phyloP scores from a whole-genome alignment of 2,329 filamentous ascomycete species.

The Colletotrichum navitas region DNA sequence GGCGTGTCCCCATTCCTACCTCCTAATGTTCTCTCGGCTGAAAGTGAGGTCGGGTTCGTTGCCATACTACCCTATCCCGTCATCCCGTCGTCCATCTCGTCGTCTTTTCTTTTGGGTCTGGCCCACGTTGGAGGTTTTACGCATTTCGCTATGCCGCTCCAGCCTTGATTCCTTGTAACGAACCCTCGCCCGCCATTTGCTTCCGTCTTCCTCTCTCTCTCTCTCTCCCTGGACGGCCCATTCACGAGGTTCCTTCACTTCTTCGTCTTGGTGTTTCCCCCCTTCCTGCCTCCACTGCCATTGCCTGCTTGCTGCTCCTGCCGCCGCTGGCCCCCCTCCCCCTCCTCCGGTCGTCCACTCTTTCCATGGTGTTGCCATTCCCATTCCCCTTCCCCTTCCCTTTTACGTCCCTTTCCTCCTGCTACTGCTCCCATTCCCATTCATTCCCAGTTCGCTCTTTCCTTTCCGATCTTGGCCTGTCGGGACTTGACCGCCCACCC shows the following conservation, averaged over 20 bases:
- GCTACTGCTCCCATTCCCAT: conserved; percentile 38
- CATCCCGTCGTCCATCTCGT: conserved; percentile 18
- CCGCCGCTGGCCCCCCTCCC: conserved; percentile 16
- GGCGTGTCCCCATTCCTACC: conserved; percentile 37
- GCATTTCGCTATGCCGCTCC: conserved; percentile 20
- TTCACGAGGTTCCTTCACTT: conserved; percentile 37
- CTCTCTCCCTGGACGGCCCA: conserved; percentile 25
- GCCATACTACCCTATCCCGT: conserved; percentile 7
- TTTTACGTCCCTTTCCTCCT: conserved; percentile 29
- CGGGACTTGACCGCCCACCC: conserved; percentile 27
- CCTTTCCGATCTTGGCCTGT: conserved; percentile 5
- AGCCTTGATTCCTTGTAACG: conserved; percentile 3
- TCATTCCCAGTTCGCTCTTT: conserved; percentile 37
- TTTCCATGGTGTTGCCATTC: conserved; percentile 44
- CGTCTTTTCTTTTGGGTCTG: conserved; percentile 37
- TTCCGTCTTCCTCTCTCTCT: conserved; percentile 7
- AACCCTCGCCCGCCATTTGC: neutral
- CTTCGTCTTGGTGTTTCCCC: conserved; percentile 41
- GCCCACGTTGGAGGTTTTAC: conserved; percentile 38
- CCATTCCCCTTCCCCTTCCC: conserved; percentile 44
- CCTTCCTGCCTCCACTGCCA: conserved; percentile 33
- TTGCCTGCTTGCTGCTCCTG: conserved; percentile 26
- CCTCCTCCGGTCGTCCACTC: conserved; percentile 24
- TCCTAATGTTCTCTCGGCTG: conserved; percentile 10
- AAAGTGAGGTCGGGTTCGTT: conserved; percentile 18